These are phyloP conservation scores for Trichoderma simmonsii DNA, from an alignment of 2,329 filamentous ascomycete species.

Conservation along the genomic window DNA sequence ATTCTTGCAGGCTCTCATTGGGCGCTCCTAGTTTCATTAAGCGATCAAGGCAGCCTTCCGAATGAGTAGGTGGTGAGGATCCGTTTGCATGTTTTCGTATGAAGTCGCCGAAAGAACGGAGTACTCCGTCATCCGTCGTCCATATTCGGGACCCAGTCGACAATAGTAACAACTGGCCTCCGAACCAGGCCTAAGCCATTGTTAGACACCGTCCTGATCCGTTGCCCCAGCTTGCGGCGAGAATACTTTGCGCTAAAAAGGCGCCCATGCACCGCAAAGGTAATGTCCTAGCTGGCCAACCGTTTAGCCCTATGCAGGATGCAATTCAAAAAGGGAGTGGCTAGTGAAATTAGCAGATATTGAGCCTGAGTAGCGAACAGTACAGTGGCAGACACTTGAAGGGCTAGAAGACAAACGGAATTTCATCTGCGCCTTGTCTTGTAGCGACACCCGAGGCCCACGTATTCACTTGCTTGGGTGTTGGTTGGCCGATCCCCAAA, in stretches of 20 bases:
- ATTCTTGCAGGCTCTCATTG: background rate
- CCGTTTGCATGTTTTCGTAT: background rate
- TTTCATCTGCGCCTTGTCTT: background rate
- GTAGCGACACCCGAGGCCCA: background rate
- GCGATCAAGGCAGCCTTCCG: background rate
- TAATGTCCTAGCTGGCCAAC: background rate
- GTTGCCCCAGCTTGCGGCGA: conserved; percentile 8
- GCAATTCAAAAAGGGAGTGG: background rate
- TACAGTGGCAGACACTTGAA: background rate
- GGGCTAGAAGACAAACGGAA: background rate
- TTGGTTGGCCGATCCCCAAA: background rate
- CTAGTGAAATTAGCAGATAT: background rate
- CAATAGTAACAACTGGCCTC: conserved; percentile 18
- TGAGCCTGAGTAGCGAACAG: background rate
- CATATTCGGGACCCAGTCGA: conserved; percentile 12
- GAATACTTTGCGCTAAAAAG: background rate
- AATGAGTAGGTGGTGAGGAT: conserved; percentile 11
- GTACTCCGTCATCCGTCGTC: conserved; percentile 2
- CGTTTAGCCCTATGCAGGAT: background rate
- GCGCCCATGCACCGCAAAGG: background rate
- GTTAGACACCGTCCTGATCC: conserved; percentile 9
- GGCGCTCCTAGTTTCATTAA: conserved; percentile 7
- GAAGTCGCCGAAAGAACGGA: conserved; percentile 4
- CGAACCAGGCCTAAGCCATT: conserved; percentile 14
- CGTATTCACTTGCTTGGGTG: background rate